Percentiles rank a stretch among this genome's conserved stretches.
Conservation (phyloP, 2,329 filamentous ascomycete genomes). For the Exophiala sp. region DNA sequence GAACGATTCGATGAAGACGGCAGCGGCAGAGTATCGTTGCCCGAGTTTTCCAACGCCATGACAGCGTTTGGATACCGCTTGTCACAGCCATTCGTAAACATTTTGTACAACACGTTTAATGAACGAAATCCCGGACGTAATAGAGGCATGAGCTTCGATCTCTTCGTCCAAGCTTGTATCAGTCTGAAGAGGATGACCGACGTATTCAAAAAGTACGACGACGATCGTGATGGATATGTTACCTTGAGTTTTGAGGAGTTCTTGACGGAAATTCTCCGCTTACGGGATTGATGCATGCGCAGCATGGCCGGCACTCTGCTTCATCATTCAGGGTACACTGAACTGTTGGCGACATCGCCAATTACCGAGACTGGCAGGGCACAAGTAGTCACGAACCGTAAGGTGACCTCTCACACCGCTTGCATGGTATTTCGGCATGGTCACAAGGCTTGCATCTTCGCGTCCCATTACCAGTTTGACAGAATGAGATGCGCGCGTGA, state of each 20-base stretch:
- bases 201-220: conserved; percentile 98
- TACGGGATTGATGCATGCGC: conserved; percentile 22
- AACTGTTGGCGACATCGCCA: no score
- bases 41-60: conserved; percentile 86
- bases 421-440: no score
- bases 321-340: no score
- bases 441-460: no score
- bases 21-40: conserved; percentile 78
- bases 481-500: no score
- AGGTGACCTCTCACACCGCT: no score
- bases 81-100: conserved; percentile 74
- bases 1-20: conserved; percentile 90
- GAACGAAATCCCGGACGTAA: conserved; percentile 40
- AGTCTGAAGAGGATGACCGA: conserved; percentile 97
- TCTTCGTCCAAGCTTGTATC: conserved; percentile 97
- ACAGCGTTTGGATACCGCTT: conserved; percentile 92
- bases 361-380: no score
- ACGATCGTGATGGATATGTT: conserved; percentile 91
- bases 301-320: not conserved
- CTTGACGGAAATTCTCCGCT: conserved; percentile 47
- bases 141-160: conserved; percentile 81
- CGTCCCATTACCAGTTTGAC: no score
- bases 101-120: conserved; percentile 87
- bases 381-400: no score
- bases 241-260: conserved; percentile 81